Percentiles rank a stretch among this genome's conserved stretches.
Evolutionary conservation across 805 yeast species (phyloP).

Genomic region (Cyberlindnera amylophila): DNA sequence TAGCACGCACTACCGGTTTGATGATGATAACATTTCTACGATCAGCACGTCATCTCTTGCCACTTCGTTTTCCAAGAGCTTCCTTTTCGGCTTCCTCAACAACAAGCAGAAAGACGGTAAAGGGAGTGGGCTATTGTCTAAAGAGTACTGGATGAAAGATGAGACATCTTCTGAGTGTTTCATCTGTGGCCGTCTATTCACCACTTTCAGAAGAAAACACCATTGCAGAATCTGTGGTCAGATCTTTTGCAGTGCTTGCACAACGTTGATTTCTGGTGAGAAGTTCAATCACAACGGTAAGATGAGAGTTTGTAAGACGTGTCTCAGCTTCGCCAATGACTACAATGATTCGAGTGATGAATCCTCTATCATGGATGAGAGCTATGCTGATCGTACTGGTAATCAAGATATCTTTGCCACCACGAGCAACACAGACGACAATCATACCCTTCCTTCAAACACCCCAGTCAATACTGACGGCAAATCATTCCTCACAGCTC

Average conservation of each 20-base stretch:
- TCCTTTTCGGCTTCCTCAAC: slow-evolving; percentile 39
- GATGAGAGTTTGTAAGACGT: slow-evolving; percentile 73
- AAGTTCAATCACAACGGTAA: slow-evolving; percentile 61
- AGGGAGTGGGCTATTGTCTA: slow-evolving; percentile 32
- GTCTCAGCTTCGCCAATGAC: slow-evolving; percentile 57
- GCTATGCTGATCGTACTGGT: slow-evolving; percentile 22
- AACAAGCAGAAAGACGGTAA: slow-evolving; percentile 27
- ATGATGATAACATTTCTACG: slow-evolving; percentile 33
- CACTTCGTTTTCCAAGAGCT: slow-evolving; percentile 39
- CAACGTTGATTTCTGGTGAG: slow-evolving; percentile 64
- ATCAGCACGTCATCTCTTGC: slow-evolving; percentile 40
- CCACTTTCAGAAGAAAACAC: slow-evolving; percentile 85
- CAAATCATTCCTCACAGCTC: slow-evolving; percentile 31
- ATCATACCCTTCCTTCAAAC: slow-evolving; percentile 11
- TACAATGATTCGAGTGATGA: slow-evolving; percentile 77
- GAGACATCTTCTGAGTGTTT: slow-evolving; percentile 87
- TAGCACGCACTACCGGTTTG: slow-evolving; percentile 24
- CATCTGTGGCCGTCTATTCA: slow-evolving; percentile 73
- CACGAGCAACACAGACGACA: slow-evolving; percentile 16
- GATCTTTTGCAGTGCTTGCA: slow-evolving; percentile 84
- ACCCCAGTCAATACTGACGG: slow-evolving; percentile 20
- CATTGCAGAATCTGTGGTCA: slow-evolving; percentile 97
- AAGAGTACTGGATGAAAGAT: slow-evolving; percentile 95
- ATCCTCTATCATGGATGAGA: slow-evolving; percentile 37
- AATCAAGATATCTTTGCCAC: slow-evolving; percentile 14